These are phyloP conservation scores for Sporothrix brunneoviolacea DNA, from an alignment of 2,329 filamentous ascomycete genomes.

Conservation along the genomic window DNA sequence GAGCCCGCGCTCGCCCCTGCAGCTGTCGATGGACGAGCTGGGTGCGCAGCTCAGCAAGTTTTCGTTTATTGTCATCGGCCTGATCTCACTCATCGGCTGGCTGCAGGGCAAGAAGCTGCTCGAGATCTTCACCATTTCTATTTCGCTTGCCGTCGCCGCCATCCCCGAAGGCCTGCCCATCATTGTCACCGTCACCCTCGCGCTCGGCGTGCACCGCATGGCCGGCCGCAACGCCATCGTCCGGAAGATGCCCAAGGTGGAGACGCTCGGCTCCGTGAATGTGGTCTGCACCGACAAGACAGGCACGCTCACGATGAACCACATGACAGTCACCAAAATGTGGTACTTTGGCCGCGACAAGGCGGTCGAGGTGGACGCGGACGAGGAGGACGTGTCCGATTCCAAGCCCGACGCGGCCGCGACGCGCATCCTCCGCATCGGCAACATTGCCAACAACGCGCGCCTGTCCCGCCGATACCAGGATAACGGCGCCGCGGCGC, in stretches of 20 bases:
- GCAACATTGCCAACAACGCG: constrained; percentile 94
- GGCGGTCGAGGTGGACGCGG: constrained; percentile 46
- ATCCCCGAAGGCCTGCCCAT: constrained; percentile 96
- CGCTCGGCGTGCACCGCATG: constrained; percentile 93
- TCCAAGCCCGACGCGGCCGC: constrained; percentile 64
- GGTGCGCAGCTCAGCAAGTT: constrained; percentile 95
- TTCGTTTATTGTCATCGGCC: constrained; percentile 86
- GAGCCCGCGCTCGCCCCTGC: constrained; percentile 86
- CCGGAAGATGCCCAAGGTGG: constrained; percentile 89
- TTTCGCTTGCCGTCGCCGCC: constrained; percentile 90
- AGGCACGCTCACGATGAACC: constrained; percentile 89
- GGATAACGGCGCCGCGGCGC: constrained; percentile 64
- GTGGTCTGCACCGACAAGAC: constrained; percentile 99
- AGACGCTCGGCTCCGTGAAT: constrained; percentile 96
- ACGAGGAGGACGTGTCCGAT: constrained; percentile 49
- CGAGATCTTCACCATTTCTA: constrained; percentile 96
- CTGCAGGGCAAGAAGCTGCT: constrained; percentile 82
- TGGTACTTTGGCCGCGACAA: constrained; percentile 76
- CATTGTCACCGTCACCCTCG: constrained; percentile 94
- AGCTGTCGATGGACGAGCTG: constrained; percentile 95
- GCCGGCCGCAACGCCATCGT: constrained; percentile 93
- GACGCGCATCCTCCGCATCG: constrained; percentile 76
- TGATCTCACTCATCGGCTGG: constrained; percentile 88
- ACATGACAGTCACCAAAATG: constrained; percentile 95
- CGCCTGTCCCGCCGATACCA: constrained; percentile 67